Conservation (phyloP, 441 rosid species). For the Metrosideros polymorpha region DNA sequence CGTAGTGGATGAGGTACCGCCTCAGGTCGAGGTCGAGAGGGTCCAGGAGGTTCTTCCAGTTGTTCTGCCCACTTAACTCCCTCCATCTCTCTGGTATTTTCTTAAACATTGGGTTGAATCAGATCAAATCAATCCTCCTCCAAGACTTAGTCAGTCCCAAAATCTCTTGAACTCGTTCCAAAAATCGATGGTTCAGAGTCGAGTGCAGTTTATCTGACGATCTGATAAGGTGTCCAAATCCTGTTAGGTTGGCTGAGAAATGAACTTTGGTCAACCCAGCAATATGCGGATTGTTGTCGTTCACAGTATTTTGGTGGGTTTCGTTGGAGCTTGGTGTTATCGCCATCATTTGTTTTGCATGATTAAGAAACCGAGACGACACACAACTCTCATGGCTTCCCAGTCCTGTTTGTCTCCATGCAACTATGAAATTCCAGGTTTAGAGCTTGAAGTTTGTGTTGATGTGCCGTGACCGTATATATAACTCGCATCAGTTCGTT, state of each 20-base stretch:
- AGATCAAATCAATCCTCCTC: neutral
- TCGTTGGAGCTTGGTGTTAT: neutral
- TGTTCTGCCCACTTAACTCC: slow-evolving; percentile 29
- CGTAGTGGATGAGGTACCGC: slow-evolving; percentile 40
- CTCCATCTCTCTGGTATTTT: slow-evolving; percentile 42
- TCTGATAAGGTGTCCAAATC: neutral
- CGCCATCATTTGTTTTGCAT: neutral
- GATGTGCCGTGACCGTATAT: neutral
- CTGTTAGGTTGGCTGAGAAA: neutral
- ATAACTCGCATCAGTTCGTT: neutral
- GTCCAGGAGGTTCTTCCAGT: slow-evolving; percentile 42
- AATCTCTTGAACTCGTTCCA: neutral
- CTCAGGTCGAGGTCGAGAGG: slow-evolving; percentile 70
- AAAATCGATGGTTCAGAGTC: neutral
- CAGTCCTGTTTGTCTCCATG: neutral
- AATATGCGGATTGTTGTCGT: neutral
- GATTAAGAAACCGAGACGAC: neutral
- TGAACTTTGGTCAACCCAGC: neutral
- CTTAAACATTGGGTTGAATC: neutral
- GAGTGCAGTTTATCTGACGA: neutral
- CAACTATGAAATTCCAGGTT: neutral
- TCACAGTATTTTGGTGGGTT: neutral
- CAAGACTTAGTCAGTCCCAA: neutral
- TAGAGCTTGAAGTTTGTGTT: neutral
- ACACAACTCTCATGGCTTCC: neutral